phyloP scores from a whole-genome alignment of 1,284 basidiomycete species.

The Cryptococcus sp. region DNA sequence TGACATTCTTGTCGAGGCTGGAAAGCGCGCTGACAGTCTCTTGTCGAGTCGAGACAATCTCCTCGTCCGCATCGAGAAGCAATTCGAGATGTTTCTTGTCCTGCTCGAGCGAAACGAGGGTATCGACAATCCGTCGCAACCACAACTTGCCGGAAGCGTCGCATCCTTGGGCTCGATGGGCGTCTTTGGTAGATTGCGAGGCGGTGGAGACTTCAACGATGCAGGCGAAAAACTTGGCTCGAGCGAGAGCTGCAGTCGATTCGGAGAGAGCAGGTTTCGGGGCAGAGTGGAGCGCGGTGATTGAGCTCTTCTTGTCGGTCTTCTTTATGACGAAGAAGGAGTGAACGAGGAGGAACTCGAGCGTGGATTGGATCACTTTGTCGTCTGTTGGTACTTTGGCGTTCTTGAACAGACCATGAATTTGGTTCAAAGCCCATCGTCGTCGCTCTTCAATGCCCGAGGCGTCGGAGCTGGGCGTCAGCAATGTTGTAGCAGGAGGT shows the following conservation, averaged over 20 bases:
- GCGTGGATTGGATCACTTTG: slow-evolving; percentile 63
- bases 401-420: slow-evolving; percentile 71
- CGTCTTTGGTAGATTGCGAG: slow-evolving; percentile 53
- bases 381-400: slow-evolving; percentile 75
- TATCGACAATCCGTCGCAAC: slow-evolving; percentile 63
- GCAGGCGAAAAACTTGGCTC: slow-evolving; percentile 65
- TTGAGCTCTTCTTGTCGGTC: slow-evolving; percentile 62
- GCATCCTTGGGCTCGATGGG: slow-evolving; percentile 56
- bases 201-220: slow-evolving; percentile 69
- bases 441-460: slow-evolving; percentile 47
- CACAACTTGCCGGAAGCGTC: slow-evolving; percentile 72
- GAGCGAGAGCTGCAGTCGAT: slow-evolving; percentile 59
- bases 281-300: slow-evolving; percentile 54
- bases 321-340: slow-evolving; percentile 72
- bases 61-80: slow-evolving; percentile 57
- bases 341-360: slow-evolving; percentile 77
- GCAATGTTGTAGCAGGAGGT: background rate
- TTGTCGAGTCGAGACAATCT: slow-evolving; percentile 51
- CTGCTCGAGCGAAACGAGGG: slow-evolving; percentile 56
- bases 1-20: slow-evolving; percentile 47
- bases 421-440: slow-evolving; percentile 82
- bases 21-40: slow-evolving; percentile 52
- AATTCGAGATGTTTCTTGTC: slow-evolving; percentile 66
- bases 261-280: slow-evolving; percentile 71
- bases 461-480: slow-evolving; percentile 24